Conservation (phyloP, 805 yeast genomes). For the Candida easanensis region DNA sequence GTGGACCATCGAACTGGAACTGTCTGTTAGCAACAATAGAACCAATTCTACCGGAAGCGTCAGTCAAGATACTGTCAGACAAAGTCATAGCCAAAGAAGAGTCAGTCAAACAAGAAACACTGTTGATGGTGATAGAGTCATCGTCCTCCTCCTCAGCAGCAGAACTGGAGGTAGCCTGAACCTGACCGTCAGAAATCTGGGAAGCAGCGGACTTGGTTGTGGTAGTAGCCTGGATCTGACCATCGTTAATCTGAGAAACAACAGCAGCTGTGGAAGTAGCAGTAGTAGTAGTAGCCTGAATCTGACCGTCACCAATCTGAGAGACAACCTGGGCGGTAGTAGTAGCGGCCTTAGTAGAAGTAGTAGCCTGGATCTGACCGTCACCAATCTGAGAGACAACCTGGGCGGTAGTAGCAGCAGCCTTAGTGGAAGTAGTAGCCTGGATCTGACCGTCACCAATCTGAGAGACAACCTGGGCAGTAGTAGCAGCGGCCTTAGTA, state of each 20-base stretch:
- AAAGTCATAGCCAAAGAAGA: slow-evolving; percentile 56
- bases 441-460: slow-evolving; percentile 25
- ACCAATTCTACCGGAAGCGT: slow-evolving; percentile 65
- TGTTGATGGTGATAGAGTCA: slow-evolving; percentile 22
- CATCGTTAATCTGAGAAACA: slow-evolving; percentile 23
- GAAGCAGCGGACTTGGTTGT: slow-evolving; percentile 28
- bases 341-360: slow-evolving; percentile 20
- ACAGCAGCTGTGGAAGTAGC: slow-evolving; percentile 25
- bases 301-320: slow-evolving; percentile 60
- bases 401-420: slow-evolving; percentile 24
- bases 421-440: slow-evolving; percentile 27
- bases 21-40: slow-evolving; percentile 81
- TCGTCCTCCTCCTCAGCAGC: background rate
- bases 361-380: slow-evolving; percentile 33
- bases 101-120: slow-evolving; percentile 43
- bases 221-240: slow-evolving; percentile 26
- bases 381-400: slow-evolving; percentile 27
- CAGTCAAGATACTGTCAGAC: slow-evolving; percentile 49
- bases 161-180: slow-evolving; percentile 20
- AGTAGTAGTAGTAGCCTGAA: slow-evolving; percentile 37
- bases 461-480: slow-evolving; percentile 23
- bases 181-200: slow-evolving; percentile 16
- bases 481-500: slow-evolving; percentile 32
- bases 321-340: slow-evolving; percentile 32
- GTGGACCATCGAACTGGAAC: slow-evolving; percentile 84